Percentiles rank a stretch among this genome's conserved stretches.
Conservation (phyloP, 1,284 basidiomycete species). For the Boletellus sp. region DNA sequence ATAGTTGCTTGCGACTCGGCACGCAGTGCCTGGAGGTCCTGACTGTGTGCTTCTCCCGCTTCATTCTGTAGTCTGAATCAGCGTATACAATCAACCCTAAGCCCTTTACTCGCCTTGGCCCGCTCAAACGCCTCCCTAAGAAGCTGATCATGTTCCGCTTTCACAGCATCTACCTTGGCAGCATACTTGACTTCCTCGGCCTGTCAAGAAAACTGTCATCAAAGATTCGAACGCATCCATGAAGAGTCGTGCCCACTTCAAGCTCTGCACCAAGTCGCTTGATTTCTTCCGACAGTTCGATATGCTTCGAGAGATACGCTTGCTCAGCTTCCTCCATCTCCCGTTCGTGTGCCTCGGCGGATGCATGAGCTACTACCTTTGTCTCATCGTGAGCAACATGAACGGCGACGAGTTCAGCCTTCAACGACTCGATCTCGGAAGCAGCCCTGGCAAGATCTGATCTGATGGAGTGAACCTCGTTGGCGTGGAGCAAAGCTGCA, state of each 20-base stretch:
- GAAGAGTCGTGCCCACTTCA: conserved; percentile 43
- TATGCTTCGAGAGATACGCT: conserved; percentile 45
- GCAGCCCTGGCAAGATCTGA: conserved; percentile 46
- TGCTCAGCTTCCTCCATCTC: conserved; percentile 52
- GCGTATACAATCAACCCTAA: not conserved
- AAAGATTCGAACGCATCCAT: not conserved
- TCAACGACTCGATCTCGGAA: conserved; percentile 45
- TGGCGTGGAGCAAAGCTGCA: conserved; percentile 43
- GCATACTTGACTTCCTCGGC: conserved; percentile 66
- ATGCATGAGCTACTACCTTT: conserved; percentile 41
- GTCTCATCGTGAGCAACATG: conserved; percentile 47
- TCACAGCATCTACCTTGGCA: conserved; percentile 62
- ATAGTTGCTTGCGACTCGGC: conserved; percentile 61
- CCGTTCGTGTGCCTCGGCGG: conserved; percentile 45
- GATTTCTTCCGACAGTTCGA: conserved; percentile 58
- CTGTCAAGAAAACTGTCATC: conserved; percentile 35
- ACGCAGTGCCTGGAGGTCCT: conserved; percentile 68
- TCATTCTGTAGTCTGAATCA: conserved; percentile 46
- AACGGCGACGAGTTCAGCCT: conserved; percentile 44
- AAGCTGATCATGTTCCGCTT: conserved; percentile 61
- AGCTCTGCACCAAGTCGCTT: conserved; percentile 56
- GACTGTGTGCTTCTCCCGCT: conserved; percentile 61
- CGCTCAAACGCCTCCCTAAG: conserved; percentile 69
- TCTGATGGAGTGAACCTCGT: conserved; percentile 42
- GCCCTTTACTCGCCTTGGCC: conserved; percentile 58